These are phyloP conservation scores for Coprinopsis strossmayeri DNA, from an alignment of 768 basidiomycete genomes.

Conservation along the genomic window DNA sequence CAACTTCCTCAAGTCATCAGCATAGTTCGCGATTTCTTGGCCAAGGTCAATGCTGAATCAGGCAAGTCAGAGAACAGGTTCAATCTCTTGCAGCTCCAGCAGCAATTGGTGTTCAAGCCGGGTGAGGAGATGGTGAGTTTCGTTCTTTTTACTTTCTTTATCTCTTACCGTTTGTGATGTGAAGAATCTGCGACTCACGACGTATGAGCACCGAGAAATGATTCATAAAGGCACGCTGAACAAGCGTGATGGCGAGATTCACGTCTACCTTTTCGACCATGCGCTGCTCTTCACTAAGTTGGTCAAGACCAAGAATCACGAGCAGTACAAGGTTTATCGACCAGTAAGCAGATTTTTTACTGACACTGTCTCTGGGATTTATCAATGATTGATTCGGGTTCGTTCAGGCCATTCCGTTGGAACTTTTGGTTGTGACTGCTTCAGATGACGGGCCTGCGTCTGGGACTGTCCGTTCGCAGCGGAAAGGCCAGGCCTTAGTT, in stretches of 20 bases:
- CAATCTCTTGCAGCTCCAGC: conserved; percentile 89
- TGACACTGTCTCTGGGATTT: conserved; percentile 1
- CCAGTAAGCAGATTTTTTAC: conserved; percentile 50
- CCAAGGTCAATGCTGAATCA: conserved; percentile 85
- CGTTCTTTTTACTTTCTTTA: too few species aligned
- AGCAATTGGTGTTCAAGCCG: conserved; percentile 83
- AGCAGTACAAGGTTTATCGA: conserved; percentile 90
- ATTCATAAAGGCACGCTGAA: conserved; percentile 88
- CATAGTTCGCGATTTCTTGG: conserved; percentile 76
- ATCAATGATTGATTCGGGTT: too few species aligned
- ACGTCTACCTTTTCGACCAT: conserved; percentile 96
- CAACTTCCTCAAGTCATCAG: conserved; percentile 70
- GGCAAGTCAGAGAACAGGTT: conserved; percentile 96
- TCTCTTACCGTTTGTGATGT: too few species aligned
- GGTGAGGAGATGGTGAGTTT: conserved; percentile 81
- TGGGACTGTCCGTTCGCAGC: conserved; percentile 28
- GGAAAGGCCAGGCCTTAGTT: conserved; percentile 39
- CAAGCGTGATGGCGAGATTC: conserved; percentile 85
- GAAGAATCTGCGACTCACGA: conserved; percentile 79
- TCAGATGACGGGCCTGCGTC: conserved; percentile 51
- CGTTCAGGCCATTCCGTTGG: conserved; percentile 87
- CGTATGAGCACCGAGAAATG: conserved; percentile 85
- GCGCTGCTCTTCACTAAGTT: conserved; percentile 88
- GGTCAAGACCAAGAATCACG: conserved; percentile 80
- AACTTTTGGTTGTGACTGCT: conserved; percentile 78